Evolutionary conservation across 331 rosid genomes (phyloP).

Genomic region (Quercus phellos): DNA sequence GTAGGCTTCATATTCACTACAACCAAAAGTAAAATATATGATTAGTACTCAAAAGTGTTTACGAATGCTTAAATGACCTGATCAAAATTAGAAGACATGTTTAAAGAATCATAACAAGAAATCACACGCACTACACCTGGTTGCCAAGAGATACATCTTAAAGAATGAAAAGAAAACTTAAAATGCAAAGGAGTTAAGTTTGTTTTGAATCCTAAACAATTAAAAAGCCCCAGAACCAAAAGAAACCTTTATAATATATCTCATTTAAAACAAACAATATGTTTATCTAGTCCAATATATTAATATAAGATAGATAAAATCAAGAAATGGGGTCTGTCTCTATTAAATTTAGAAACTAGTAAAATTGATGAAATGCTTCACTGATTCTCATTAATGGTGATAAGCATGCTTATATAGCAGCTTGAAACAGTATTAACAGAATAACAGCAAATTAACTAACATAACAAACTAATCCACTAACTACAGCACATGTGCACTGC

Average conservation of each 20-base stretch:
- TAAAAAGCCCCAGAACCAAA: not conserved
- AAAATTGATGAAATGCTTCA: too few species aligned
- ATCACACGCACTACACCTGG: too few species aligned
- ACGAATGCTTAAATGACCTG: not conserved
- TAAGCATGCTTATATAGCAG: too few species aligned
- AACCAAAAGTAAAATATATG: not conserved
- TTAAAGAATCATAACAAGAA: not conserved
- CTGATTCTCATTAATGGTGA: too few species aligned
- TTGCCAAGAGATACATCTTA: not conserved
- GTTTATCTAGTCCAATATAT: not conserved
- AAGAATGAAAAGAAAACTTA: not conserved
- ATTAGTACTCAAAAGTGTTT: not conserved
- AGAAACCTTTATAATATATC: not conserved
- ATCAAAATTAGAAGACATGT: not conserved
- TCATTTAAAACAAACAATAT: not conserved
- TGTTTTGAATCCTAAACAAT: not conserved
- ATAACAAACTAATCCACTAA: too few species aligned
- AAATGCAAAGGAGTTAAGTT: not conserved
- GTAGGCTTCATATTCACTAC: not conserved
- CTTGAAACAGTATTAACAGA: too few species aligned
- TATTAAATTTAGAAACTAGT: not conserved
- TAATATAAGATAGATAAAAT: not conserved
- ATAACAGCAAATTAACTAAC: too few species aligned
- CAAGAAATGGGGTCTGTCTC: not conserved
- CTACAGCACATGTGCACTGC: too few species aligned